Base-by-base conservation (phyloP, 495 filamentous ascomycete genomes). In the Stereocaulon alpinum region DNA sequence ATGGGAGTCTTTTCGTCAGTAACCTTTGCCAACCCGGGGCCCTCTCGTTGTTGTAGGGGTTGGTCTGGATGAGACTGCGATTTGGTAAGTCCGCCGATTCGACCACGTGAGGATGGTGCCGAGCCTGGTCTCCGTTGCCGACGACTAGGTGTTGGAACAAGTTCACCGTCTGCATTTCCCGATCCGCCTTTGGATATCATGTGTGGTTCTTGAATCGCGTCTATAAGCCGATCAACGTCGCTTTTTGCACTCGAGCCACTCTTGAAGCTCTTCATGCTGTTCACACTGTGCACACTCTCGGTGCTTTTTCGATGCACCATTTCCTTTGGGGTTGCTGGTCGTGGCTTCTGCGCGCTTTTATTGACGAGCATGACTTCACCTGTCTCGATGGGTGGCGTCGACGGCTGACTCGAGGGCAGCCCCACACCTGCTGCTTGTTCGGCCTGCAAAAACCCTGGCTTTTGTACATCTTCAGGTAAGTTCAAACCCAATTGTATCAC, bases 191-290 rank as follows among this genome's bases (percentile, higher is more conserved):
- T 24, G 67, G 66, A n/a, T 72, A 77, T 59, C 14, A 77, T 49
- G 2, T 80, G 63, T 4, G 87, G 77, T 50, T 82, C 83, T 61
- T 85, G 81, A 18, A 91, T 87, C 2, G 85, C 87, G 58, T 85
- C 85, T 50, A 90, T 90, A 3, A 91, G 73, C 27, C 86, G 70
- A 63, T 91, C 86, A 1, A 86, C 85, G 40, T 89, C 86, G 62
- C 86, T 89, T 55, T 68, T 79, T 40, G 65, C 71, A 63, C 81
- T 86, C 5, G 66, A 68, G 15, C 66, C 74, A 62, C 82, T 87
- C 49, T 68, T 76, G 24, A 79, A 68, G 64, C 82, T 85, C 17
- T 70, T 69, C 9, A 76, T 57, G 56, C 80, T 83, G 18, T 42
- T 61, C 4, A 65, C 53, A 43, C 70, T 71, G n/a, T 62, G 65